Base-by-base conservation (phyloP, 768 basidiomycete species). In the Trichaptum fuscoviolaceum region DNA sequence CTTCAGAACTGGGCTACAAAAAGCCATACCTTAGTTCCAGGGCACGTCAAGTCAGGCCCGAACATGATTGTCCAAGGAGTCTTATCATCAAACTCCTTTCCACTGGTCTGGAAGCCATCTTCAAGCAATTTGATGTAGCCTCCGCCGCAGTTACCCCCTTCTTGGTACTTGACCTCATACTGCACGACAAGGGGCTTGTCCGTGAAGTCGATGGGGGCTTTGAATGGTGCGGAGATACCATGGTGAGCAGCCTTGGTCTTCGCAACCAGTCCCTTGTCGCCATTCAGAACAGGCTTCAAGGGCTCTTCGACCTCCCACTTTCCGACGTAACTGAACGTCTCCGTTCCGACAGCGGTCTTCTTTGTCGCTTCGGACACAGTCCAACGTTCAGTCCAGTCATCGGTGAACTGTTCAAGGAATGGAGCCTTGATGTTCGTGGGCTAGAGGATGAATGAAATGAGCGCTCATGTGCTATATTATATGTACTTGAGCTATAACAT, bases 131-230 rank as follows among this genome's bases (percentile, higher is more conserved):
- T 99, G 81, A 99, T 80, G 80, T 99, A 99, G 52, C 97, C 97
- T 82, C 97, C 97, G 78, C 97, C 97, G 73, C 97, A 99, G 80
- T 97, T 97, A 62, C 97, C 93, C 58, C 96, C 96, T 79, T 98
- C 95, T 83, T 99, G 96, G 78, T 97, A 95, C 81, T 99, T 96
- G 81, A 97, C 97, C 77, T 99, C 97, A 73, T 99, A 99, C 76
- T 97, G 95, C 23, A 99, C 90, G 70, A 99, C 95, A 59, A 99
- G 83, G 58, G 96, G 91, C 78, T 96, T 84, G 66, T 85, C 80
- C 71, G 83, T 84, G 80, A 96, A 93, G 82, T 91, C 88, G 73
- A 98, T 81, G 64, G 93, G 84, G 66, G 83, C 75, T 17, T 78
- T 71, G 79, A 99, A 95, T 15, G 95, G 91, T 1, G 96, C 94